A percentile compares a stretch with the other conserved stretches of the same genome.
These are phyloP conservation scores for Moniliella sp. DNA, from an alignment of 1,284 basidiomycete genomes.

Conservation along the genomic window DNA sequence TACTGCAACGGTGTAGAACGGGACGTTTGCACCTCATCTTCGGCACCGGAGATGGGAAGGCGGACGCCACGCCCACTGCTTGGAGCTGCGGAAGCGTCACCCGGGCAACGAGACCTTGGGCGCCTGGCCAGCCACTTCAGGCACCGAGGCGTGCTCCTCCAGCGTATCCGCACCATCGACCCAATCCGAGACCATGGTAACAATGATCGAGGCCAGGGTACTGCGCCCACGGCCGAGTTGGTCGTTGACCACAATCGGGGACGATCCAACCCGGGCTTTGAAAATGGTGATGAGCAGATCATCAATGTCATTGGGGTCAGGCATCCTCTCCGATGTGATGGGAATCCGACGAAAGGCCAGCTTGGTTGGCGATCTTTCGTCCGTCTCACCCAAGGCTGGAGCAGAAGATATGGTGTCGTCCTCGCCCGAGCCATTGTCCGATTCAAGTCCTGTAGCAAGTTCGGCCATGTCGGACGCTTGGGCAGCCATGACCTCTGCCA, in stretches of 20 bases:
- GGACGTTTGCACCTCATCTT: conserved; percentile 3
- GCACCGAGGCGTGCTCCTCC: neutral
- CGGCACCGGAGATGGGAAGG: conserved; percentile 7
- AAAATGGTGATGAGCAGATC: conserved; percentile 59
- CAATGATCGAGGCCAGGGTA: conserved; percentile 65
- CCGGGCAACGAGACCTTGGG: conserved; percentile 4
- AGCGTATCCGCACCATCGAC: conserved; percentile 37
- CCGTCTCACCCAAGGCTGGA: neutral
- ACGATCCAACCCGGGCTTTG: conserved; percentile 47
- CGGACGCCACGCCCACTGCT: conserved; percentile 5
- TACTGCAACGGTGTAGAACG: conserved; percentile 9
- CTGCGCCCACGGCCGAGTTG: conserved; percentile 86
- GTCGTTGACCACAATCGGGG: conserved; percentile 77
- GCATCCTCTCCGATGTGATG: conserved; percentile 49
- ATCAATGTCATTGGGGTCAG: conserved; percentile 31
- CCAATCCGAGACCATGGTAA: conserved; percentile 73
- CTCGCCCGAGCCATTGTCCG: too few species aligned
- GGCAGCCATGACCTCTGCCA: conserved; percentile 63
- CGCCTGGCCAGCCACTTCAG: neutral
- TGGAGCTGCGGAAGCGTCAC: too few species aligned
- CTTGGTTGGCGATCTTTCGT: conserved; percentile 58
- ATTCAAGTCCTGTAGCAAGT: too few species aligned
- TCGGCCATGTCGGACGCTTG: conserved; percentile 11
- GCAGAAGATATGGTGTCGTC: too few species aligned
- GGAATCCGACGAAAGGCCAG: conserved; percentile 67